Base-by-base conservation (phyloP, 2,329 filamentous ascomycete genomes). In the Sclerotiophoma versabilis region DNA sequence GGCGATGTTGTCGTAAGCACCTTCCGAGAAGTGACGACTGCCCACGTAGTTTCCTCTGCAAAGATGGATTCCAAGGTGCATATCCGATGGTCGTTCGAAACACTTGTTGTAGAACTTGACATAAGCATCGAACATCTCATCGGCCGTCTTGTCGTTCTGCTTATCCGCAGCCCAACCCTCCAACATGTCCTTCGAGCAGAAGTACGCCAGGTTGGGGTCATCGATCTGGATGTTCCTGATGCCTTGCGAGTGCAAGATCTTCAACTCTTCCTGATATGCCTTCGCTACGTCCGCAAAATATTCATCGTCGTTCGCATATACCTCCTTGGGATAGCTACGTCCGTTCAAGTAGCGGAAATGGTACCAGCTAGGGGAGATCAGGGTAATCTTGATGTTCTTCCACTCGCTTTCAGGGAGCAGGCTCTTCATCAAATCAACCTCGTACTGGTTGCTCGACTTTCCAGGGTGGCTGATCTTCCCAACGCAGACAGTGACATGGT, bases 31-130 rank as follows among this genome's bases (percentile, higher is more conserved):
- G 51, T 81, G 78, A 34, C 75, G 72, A 54, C 73, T 76, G 49
- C 77, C 77, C 25, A 80, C 72, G 52, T 79, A 81, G 64, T 81
- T 81, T 11, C 79, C 78, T 48, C 78, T 69, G 81, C 90, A 92
- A 45, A 92, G 79, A 70, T 93, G 90, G 14, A 93, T 87, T 38
- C 90, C 90, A 2, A 90, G 82, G 74, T 92, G 89, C 80, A 92
- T 84, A 69, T 92, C 89, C 2, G 79, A 72, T 0, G 89, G 88
- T 0, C 85, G 77, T 64, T 72, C 77, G 68, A 91, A 81, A 66
- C 82, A 85, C 73, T 89, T 86, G 72, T 92, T 92, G 80, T 92
- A 92, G 61, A 91, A 84, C 57, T 83, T 80, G 72, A 93, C 89
- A 76, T 93, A 93, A 23, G 87, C 84, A 63, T 91, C 87, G 19